phyloP scores from a whole-genome alignment of 1,284 basidiomycete genomes.

The Sutorius eximius region DNA sequence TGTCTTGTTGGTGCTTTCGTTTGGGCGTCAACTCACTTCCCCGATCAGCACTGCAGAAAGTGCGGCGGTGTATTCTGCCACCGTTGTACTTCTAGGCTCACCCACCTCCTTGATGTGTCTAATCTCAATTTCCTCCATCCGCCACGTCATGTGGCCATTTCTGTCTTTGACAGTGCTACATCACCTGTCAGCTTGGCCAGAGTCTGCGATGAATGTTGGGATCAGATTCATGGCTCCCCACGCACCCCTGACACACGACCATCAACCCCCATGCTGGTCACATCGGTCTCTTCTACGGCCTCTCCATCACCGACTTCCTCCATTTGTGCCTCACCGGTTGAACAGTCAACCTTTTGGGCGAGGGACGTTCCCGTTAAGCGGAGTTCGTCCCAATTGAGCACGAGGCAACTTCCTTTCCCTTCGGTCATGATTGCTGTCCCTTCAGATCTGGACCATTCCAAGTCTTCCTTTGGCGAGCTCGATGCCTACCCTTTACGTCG shows the following conservation, averaged over 20 bases:
- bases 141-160: constrained; percentile 60
- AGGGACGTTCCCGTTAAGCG: constrained; percentile 29
- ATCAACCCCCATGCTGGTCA: constrained; percentile 29
- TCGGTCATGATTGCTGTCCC: constrained; percentile 35
- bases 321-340: constrained; percentile 38
- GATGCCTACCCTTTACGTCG: constrained; percentile 67
- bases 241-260: constrained; percentile 44
- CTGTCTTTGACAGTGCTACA: constrained; percentile 50
- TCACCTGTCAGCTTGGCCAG: constrained; percentile 53
- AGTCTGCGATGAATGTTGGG: constrained; percentile 73
- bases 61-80: constrained; percentile 75
- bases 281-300: constrained; percentile 33
- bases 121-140: constrained; percentile 66
- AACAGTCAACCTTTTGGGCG: constrained; percentile 25
- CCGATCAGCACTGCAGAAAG: constrained; percentile 69
- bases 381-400: constrained; percentile 32
- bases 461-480: constrained; percentile 58
- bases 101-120: constrained; percentile 66
- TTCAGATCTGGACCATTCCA: constrained; percentile 33
- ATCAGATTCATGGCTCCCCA: constrained; percentile 62
- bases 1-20: constrained; percentile 14
- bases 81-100: constrained; percentile 55
- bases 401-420: constrained; percentile 36
- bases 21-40: constrained; percentile 19
- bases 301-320: constrained; percentile 37